Evolutionary conservation across 2,329 filamentous ascomycete species (phyloP).

Genomic region (Parafenestella ontariensis): DNA sequence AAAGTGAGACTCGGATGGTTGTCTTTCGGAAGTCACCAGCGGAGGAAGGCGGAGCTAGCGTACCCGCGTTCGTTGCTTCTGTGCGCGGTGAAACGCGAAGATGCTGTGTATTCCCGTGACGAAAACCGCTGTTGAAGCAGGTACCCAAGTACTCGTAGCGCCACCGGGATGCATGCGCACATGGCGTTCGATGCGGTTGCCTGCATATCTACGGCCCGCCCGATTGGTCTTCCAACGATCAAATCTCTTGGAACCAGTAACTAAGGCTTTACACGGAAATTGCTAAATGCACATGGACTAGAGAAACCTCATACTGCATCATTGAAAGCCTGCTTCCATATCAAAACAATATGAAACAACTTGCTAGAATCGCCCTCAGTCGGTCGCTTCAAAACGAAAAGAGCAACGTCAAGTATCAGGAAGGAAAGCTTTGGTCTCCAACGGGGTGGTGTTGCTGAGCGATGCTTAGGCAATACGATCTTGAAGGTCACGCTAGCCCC

Average conservation of each 20-base stretch:
- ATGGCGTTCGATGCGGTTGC: neutral
- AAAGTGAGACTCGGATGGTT: neutral
- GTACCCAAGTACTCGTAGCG: neutral
- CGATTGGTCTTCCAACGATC: neutral
- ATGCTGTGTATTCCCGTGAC: neutral
- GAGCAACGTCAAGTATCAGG: neutral
- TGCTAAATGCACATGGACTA: neutral
- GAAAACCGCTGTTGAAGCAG: too few species aligned
- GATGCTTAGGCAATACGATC: slow-evolving; percentile 11
- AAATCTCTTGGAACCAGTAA: neutral
- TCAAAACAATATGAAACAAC: neutral
- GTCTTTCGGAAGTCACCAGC: neutral
- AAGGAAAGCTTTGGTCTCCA: neutral
- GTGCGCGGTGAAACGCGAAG: neutral
- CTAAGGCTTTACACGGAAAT: neutral
- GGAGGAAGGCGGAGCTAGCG: neutral
- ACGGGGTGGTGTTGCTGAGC: slow-evolving; percentile 6
- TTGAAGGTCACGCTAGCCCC: slow-evolving; percentile 1
- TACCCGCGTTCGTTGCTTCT: neutral
- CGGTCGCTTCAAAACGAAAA: neutral
- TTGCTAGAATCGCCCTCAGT: neutral
- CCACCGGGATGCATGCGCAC: neutral
- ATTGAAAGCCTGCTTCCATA: too few species aligned
- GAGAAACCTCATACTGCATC: neutral
- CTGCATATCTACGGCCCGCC: neutral